Base-by-base conservation (phyloP, 805 yeast species). In the Lachancea nothofagi region DNA sequence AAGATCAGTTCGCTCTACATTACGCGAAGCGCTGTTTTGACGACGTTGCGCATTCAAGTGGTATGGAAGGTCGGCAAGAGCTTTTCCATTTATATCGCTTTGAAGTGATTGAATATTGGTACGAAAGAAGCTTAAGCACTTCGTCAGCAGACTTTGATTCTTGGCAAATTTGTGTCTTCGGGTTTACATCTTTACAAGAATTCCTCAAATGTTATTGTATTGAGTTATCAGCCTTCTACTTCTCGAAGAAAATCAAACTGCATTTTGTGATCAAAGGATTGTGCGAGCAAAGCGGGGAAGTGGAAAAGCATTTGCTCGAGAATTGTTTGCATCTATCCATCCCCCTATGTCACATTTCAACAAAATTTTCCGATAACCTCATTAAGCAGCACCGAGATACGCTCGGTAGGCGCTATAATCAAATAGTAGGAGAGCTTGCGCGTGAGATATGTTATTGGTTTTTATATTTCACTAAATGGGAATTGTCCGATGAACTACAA, bases 131-230 rank as follows among this genome's bases (percentile, higher is more conserved):
- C 7, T 29, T 25, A 1, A 29, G 22, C 3, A 33, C 19, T 4
- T 27, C 40, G 12, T n/a, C 21, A 3, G 4, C 23, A 4, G 38
- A 29, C 8, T 37, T 35, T 5, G 35, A 27, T 8, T 17, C 26
- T 7, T 57, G 56, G 56, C 47, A 53, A 32, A 22, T 50, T 8
- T 27, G 27, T 2, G 20, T 52, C 3, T 58, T 54, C 46, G 60
- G 47, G 4, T 52, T 51, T 34, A 23, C 33, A 1, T 32, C 42
- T n/a, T 13, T 43, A 4, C n/a, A 42, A 3, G 35, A 29, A 0
- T 54, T 59, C 40, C 18, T 49, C 7, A 27, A 21, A 1, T 21
- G 17, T 7, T 54, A 54, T 29, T 19, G 23, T 3, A 17, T 26
- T 3, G 62, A 56, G 35, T n/a, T 56, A 7, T 26, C 47, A 2